Evolutionary conservation across 176 grass and related monocot genomes (phyloP), one percentile per base, ranked within the genome.

Genomic region (Luzula sylvatica): DNA sequence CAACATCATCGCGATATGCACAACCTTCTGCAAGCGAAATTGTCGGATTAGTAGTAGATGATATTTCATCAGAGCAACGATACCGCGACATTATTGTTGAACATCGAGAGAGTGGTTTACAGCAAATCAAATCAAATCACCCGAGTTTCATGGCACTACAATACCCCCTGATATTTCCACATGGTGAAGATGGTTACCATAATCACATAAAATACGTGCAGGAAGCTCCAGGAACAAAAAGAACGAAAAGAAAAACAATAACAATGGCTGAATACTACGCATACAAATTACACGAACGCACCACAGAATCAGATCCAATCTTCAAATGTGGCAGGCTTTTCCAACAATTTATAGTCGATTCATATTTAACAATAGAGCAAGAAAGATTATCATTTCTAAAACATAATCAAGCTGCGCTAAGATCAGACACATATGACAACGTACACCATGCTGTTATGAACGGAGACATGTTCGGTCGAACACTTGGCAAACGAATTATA

Each of bases 111-210:
- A n/a, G n/a, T n/a, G n/a, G n/a, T n/a, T n/a, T 55, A 22, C 46
- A 57, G 20, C 25, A 13, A 46, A 41, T 46, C 15, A 16, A 13
- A 23, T 39, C 61, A 47, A 21, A 35, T 64, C 12, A 57, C 35
- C 11, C 29, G 19, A 9, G 50, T 46, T 16, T 43, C 30, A 30
- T 32, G 13, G 21, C 29, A 45, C 52, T 69, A 61, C 38, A 68
- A 11, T 68, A 61, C 15, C 38, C 57, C 0, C 15, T 62, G 9
- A 17, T 78, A 2, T 60, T 78, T 52, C 59, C 52, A 8, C 53
- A 79, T 23, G 69, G 61, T n/a, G 69, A 79, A 67, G 69, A 79
- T 26, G 68, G 68, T 3, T 78, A 38, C 29, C 61, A 8, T 23
- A 14, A 8, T 6, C 7, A 42, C 14, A 65, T 78, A 8, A 23